Conservation (phyloP, 371 early-diverging fungal species). For the Mortierella polycephala region DNA sequence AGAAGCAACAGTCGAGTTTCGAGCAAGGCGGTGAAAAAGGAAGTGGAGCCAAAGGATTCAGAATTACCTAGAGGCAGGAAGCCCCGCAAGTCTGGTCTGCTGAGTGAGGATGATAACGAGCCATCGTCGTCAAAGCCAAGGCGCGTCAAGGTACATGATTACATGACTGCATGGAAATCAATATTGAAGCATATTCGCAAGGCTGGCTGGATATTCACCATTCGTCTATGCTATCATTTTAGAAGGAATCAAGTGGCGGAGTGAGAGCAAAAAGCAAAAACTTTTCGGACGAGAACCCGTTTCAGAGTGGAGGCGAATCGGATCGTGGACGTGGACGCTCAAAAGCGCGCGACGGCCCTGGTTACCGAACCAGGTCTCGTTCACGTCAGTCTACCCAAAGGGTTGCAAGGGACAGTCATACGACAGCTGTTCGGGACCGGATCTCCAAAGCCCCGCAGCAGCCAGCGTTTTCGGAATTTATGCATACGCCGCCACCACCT, state of each 20-base stretch:
- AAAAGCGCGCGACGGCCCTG: slow-evolving; percentile 10
- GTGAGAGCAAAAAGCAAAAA: slow-evolving; percentile 22
- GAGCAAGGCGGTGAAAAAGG: slow-evolving; percentile 7
- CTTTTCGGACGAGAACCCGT: slow-evolving; percentile 48
- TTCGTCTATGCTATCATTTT: background rate
- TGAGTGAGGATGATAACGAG: slow-evolving; percentile 33
- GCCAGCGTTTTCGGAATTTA: slow-evolving; percentile 46
- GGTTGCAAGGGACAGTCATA: slow-evolving; percentile 11
- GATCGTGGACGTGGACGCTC: slow-evolving; percentile 31
- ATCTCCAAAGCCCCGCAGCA: slow-evolving; percentile 34
- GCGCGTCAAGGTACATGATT: slow-evolving; percentile 9
- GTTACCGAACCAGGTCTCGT: slow-evolving; percentile 27
- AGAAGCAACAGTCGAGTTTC: slow-evolving; percentile 38
- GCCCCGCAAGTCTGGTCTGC: slow-evolving; percentile 7
- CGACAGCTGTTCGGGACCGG: slow-evolving; percentile 3
- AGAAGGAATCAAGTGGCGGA: background rate
- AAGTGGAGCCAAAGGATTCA: slow-evolving; percentile 14
- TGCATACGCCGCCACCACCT: slow-evolving; percentile 19
- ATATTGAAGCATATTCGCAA: background rate
- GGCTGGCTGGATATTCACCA: background rate
- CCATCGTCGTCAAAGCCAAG: background rate
- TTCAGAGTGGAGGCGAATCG: slow-evolving; percentile 39
- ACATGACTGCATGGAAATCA: background rate
- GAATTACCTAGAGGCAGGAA: slow-evolving; percentile 25
- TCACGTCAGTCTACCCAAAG: slow-evolving; percentile 20